Evolutionary conservation across 352 stramenopile species (phyloP).

Genomic region (Phytophthora kernoviae): DNA sequence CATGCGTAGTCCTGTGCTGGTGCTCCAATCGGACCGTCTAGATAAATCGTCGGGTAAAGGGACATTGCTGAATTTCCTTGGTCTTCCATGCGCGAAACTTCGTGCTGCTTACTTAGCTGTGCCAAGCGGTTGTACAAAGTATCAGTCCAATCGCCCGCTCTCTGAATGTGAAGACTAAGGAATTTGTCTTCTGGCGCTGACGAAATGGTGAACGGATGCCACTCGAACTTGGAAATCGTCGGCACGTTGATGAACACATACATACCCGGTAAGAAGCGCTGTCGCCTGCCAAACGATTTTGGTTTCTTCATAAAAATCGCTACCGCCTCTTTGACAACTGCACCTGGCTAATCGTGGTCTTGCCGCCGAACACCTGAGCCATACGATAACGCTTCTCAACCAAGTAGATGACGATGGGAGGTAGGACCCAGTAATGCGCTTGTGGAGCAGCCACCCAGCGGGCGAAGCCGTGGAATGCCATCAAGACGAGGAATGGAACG

Average conservation of each 20-base stretch:
- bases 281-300: conserved; percentile 46
- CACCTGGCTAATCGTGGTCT: conserved; percentile 52
- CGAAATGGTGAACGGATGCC: conserved; percentile 92
- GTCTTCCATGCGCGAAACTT: conserved; percentile 31
- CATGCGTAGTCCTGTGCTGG: conserved; percentile 68
- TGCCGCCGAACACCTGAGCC: conserved; percentile 52
- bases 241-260: conserved; percentile 89
- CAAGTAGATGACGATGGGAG: conserved; percentile 61
- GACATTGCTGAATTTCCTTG: conserved; percentile 29
- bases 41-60: conserved; percentile 52
- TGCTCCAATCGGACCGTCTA: conserved; percentile 66
- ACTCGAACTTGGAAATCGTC: conserved; percentile 74
- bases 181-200: conserved; percentile 75
- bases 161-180: conserved; percentile 73
- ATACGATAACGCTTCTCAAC: conserved; percentile 69
- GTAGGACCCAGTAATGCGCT: conserved; percentile 59
- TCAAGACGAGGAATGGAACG: conserved; percentile 69
- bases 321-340: conserved; percentile 62
- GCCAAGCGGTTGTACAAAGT: conserved; percentile 54
- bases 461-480: conserved; percentile 64
- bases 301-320: conserved; percentile 75
- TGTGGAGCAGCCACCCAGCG: conserved; percentile 64
- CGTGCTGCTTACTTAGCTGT: conserved; percentile 35
- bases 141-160: conserved; percentile 70
- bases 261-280: conserved; percentile 68